Conservation (phyloP, 2,329 filamentous ascomycete genomes). For the Escovopsis sp. region DNA sequence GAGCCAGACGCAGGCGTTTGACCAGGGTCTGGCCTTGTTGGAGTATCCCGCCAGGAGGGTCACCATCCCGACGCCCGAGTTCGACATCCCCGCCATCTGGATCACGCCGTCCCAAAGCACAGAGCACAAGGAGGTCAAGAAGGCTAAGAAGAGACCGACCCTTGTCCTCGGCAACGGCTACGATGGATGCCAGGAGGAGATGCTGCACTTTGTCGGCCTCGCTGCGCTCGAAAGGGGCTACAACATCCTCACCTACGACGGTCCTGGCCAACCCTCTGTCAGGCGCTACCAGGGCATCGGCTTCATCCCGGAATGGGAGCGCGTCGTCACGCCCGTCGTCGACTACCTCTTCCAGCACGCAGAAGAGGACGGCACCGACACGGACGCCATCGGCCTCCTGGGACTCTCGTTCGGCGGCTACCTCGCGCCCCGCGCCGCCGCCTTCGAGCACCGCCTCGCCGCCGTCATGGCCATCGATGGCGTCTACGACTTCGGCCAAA, state of each 20-base stretch:
- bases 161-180: constrained; percentile 26
- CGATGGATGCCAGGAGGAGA: constrained; percentile 27
- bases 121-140: neutral
- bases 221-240: constrained; percentile 23
- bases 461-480: constrained; percentile 27
- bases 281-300: constrained; percentile 26
- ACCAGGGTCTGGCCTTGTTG: constrained; percentile 21
- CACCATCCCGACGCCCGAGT: constrained; percentile 15
- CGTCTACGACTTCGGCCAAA: constrained; percentile 17
- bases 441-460: constrained; percentile 28
- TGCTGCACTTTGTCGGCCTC: constrained; percentile 22
- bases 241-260: constrained; percentile 29
- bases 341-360: constrained; percentile 19
- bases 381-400: constrained; percentile 19
- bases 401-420: constrained; percentile 28
- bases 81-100: constrained; percentile 21
- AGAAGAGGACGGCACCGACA: constrained; percentile 19
- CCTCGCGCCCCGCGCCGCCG: constrained; percentile 25
- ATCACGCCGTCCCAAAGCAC: constrained; percentile 6
- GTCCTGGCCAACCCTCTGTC: constrained; percentile 28
- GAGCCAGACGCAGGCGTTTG: constrained; percentile 20
- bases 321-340: constrained; percentile 24
- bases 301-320: constrained; percentile 31
- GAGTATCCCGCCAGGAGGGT: constrained; percentile 18
- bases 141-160: constrained; percentile 15